Base-by-base conservation (phyloP, 1,284 basidiomycete genomes). In the Tilletia walkeri region DNA sequence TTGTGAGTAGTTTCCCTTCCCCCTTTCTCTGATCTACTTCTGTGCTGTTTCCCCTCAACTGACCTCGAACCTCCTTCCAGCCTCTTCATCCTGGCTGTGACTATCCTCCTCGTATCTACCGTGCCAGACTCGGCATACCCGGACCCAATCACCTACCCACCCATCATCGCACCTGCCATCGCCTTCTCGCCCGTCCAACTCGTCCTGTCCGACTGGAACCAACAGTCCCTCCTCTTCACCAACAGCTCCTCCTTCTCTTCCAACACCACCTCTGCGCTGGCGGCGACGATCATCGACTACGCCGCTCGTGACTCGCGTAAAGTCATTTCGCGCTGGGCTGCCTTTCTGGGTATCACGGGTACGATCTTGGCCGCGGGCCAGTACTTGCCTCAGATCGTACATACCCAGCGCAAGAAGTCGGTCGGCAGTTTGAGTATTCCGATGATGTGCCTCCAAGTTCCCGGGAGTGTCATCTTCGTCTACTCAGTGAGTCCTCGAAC, bases 371-470 rank as follows among this genome's bases (percentile, higher is more conserved):
- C 94, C 0, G 88, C 89, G 0, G 86, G 91, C 24, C 94, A 98
- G 84, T 97, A 96, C 79, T 87, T 90, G 0, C 95, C 94, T 0
- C 95, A 98, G 83, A 87, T 98, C 50, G 78, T 88, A 34, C 89
- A 91, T 76, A 98, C 95, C 1, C 94, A 90, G 77, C 85, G 86
- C 6, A 85, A 88, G 49, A 90, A 90, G 78, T 88, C 95, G 6
- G 95, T 98, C 7, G 95, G 94, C 10, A 93, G 94, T 0, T 86
- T 98, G 30, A 94, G 91, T 77, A 91, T 98, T 74, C 90, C 90
- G 1, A 96, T 93, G 88, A 97, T 99, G 95, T 86, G 89, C 61
- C 91, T 99, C 30, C 95, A 99, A 85, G 93, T 90, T 6, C 95
- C 95, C 0, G 95, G 95, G 2, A 91, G 92, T 0, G 86, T 93